Conservation (phyloP, 805 yeast genomes). For the Lachancea sp. region DNA sequence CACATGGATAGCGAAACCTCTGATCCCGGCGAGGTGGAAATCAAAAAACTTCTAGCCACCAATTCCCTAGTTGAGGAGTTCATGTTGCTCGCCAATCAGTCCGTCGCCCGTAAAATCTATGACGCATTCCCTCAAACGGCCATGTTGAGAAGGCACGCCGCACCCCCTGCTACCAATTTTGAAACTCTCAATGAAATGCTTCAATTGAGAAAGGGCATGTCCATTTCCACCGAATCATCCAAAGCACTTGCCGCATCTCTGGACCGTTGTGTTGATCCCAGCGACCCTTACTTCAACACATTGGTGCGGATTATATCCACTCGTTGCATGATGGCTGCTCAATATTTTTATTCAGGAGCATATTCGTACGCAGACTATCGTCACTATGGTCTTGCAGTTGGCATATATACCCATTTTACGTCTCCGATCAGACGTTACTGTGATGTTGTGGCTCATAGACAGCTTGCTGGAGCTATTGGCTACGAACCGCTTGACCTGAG, state of each 20-base stretch:
- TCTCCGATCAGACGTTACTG: slow-evolving; percentile 98
- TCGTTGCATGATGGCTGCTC: slow-evolving; percentile 99
- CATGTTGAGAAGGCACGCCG: slow-evolving; percentile 93
- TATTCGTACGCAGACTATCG: slow-evolving; percentile 85
- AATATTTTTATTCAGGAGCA: slow-evolving; percentile 88
- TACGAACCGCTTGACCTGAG: slow-evolving; percentile 76
- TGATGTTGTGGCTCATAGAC: slow-evolving; percentile 96
- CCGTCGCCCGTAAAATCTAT: slow-evolving; percentile 88
- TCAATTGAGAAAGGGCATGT: slow-evolving; percentile 67
- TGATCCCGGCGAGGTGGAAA: slow-evolving; percentile 93
- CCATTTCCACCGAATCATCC: slow-evolving; percentile 75
- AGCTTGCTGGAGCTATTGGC: slow-evolving; percentile 95
- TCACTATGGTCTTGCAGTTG: slow-evolving; percentile 96
- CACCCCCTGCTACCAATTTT: slow-evolving; percentile 95
- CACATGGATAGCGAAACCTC: slow-evolving; percentile 96
- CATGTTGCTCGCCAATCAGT: slow-evolving; percentile 94
- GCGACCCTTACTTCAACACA: slow-evolving; percentile 89
- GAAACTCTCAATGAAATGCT: slow-evolving; percentile 86
- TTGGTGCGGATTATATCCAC: slow-evolving; percentile 94
- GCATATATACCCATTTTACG: slow-evolving; percentile 96
- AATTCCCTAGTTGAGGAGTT: slow-evolving; percentile 96
- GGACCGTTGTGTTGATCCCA: slow-evolving; percentile 76
- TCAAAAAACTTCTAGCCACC: slow-evolving; percentile 80
- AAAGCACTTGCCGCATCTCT: slow-evolving; percentile 89
- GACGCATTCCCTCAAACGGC: slow-evolving; percentile 97